Base-by-base conservation (phyloP, 148 eudicot species). In the Vaccinium vitisidaea region DNA sequence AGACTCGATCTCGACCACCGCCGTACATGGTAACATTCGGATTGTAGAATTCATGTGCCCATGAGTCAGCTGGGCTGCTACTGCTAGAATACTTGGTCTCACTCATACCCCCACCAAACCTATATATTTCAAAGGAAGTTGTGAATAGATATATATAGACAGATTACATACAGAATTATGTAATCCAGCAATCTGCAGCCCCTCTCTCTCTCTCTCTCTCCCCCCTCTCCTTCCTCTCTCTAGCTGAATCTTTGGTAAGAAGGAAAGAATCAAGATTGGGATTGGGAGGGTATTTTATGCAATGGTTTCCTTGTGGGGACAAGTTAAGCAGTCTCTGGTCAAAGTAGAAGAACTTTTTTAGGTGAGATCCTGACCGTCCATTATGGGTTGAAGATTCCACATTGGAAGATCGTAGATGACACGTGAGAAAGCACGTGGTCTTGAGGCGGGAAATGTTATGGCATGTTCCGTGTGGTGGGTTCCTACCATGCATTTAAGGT, bases 21-120 rank as follows among this genome's bases (percentile, higher is more conserved):
- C 36, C 48, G 19, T 69, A 75, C 80, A 56, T 55, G 58, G 85
- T 21, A 6, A 55, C 49, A 14, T 52, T 56, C 32, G 27, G 32
- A 16, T 56, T 30, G 80, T 75, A 74, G 16, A 74, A n/a, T 56
- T 83, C 74, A 1, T 69, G 79, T 2, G 59, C 69, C 85, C 85
- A 83, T 54, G 80, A 83, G 49, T 75, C 80, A 75, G 21, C 50
- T 36, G 80, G 80, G 61, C 67, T n/a, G 8, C 18, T 75, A 56
- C 56, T 21, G 9, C 10, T 75, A 36, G 54, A 53, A 16, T 63
- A 53, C 11, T 8, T 77, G 36, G 77, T 83, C 55, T 67, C 67
- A 6, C 39, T 52, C 65, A 30, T 46, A 0, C 46, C 56, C 43
- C 23, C 8, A 1, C 19, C 6, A 21, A 16, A 58, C 25, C 69